Evolutionary conservation across 176 grass and related monocot species (phyloP), one percentile per base, ranked within the genome.

Genomic region (Canna indica): DNA sequence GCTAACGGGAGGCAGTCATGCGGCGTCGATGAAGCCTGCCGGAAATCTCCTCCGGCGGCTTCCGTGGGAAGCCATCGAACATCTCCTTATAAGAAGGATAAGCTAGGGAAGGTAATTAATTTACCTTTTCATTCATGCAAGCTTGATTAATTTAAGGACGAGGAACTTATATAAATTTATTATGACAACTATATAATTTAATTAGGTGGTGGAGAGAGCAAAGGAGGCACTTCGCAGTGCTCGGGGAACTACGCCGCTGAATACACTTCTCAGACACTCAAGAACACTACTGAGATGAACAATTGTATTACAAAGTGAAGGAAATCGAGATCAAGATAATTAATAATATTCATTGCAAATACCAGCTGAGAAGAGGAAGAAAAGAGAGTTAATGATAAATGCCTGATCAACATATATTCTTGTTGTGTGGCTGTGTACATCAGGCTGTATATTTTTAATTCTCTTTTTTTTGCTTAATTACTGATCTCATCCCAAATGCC

Each of bases 261-360:
- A 79, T 73, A 87, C 81, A 71, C 65, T 87, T 54, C 88, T 87
- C 22, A 82, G 76, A 68, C 79, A 87, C 73, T 87, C 88, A 0
- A 84, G 81, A 74, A 36, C 79, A 17, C 72, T 91, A 17, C 15
- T 91, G 56, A 77, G 81, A 87, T 76, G 68, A 76, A 67, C 22
- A 56, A 52, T n/a, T n/a, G n/a, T n/a, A n/a, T n/a, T n/a, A n/a
- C n/a, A 33, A 34, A 27, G 28, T 1, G 62, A 65, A 5, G 61
- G 32, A 33, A 29, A 22, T 24, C 1, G 7, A 14, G 25, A 60
- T 54, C 50, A 54, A 54, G 17, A n/a, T 44, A 8, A 44, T 44
- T 44, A 44, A 44, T 11, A 10, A 11, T 44, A 44, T 44, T 44
- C 41, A 44, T 44, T 44, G 41, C 13, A 44, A 10, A 44, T 7